Percentiles rank a stretch among this genome's conserved stretches.
phyloP scores from a whole-genome alignment of 176 grass and related monocot genomes.

The Thalia dealbata region DNA sequence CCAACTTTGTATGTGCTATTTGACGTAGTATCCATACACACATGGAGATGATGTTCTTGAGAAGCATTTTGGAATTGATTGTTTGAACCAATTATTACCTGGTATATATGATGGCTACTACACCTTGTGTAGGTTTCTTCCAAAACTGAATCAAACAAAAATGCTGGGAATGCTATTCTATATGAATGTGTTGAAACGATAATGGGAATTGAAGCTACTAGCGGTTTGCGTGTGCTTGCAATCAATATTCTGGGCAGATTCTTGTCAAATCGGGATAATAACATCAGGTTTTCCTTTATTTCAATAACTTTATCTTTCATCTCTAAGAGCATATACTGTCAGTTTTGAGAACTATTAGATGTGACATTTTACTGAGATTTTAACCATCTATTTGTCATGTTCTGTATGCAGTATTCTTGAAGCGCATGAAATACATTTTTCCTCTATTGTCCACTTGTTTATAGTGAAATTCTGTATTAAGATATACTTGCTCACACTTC shows the following conservation, averaged over 20 bases:
- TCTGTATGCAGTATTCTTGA: background rate
- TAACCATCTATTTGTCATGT: background rate
- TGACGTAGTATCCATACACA: background rate
- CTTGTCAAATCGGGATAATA: slow-evolving; percentile 97
- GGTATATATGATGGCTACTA: slow-evolving; percentile 13
- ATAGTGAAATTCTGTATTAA: background rate
- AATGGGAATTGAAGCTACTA: slow-evolving; percentile 94
- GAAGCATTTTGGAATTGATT: background rate
- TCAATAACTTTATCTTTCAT: background rate
- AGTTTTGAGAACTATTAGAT: background rate
- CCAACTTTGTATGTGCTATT: background rate
- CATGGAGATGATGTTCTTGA: background rate
- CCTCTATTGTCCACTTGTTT: background rate
- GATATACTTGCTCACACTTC: background rate
- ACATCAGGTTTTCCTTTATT: slow-evolving; percentile 67
- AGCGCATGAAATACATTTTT: background rate
- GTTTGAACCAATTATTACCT: background rate
- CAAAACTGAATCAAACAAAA: slow-evolving; percentile 95
- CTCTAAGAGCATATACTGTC: background rate
- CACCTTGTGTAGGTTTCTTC: slow-evolving; percentile 60
- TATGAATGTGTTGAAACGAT: slow-evolving; percentile 99
- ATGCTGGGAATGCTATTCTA: slow-evolving; percentile 90
- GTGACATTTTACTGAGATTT: slow-evolving; percentile 4
- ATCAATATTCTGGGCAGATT: slow-evolving; percentile 99
- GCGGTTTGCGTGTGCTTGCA: slow-evolving; percentile 80